Evolutionary conservation across 306 rosid genomes (phyloP).

Genomic region (Acacia confusa): DNA sequence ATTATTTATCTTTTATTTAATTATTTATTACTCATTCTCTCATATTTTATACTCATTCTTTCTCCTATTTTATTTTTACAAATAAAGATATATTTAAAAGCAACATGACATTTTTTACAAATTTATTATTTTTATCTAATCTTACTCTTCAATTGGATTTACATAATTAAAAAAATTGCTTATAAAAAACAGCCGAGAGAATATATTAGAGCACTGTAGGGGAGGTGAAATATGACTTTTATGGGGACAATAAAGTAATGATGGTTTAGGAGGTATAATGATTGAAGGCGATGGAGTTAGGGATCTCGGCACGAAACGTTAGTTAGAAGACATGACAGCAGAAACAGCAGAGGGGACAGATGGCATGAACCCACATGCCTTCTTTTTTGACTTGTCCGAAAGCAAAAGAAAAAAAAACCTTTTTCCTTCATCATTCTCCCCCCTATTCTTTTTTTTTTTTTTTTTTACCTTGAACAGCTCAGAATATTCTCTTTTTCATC

Average conservation of each 20-base stretch:
- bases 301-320: not conserved
- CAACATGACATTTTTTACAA: rapidly evolving
- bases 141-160: rapidly evolving
- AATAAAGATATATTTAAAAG: no score
- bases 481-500: constrained; percentile 33
- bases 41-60: no score
- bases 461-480: not conserved
- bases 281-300: constrained; percentile 13
- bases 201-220: no score
- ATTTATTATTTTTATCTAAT: no score
- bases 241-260: not conserved
- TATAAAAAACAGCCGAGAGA: no score
- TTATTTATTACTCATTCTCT: no score
- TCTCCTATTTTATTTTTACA: no score
- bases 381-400: constrained; percentile 50
- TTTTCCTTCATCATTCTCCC: constrained; percentile 24
- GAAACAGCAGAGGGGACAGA: constrained; percentile 19
- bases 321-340: constrained; percentile 21
- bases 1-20: no score
- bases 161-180: no score
- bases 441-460: not conserved
- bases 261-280: constrained; percentile 17
- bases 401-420: constrained; percentile 20
- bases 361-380: constrained; percentile 41
- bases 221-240: not conserved